Percentiles rank a stretch among this genome's conserved stretches.
Evolutionary conservation across 2,329 filamentous ascomycete species (phyloP).

Genomic region (Grosmannia clavigera): DNA sequence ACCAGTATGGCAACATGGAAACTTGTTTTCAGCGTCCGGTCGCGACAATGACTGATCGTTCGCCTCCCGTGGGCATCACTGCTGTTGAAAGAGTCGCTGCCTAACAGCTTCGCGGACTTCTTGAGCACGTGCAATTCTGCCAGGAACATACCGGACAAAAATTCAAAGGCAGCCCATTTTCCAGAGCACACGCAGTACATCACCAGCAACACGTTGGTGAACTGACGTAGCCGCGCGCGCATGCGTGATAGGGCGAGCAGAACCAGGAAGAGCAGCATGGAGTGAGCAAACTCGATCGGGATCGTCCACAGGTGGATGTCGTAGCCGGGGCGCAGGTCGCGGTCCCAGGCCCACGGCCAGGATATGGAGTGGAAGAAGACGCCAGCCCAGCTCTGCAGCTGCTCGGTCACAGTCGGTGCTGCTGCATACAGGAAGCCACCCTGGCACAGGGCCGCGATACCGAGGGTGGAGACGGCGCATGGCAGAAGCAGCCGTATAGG

Average conservation of each 20-base stretch:
- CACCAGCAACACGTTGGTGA: constrained; percentile 19
- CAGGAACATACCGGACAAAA: constrained; percentile 31
- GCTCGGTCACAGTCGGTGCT: constrained; percentile 15
- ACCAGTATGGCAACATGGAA: constrained; percentile 8
- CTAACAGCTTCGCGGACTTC: constrained; percentile 12
- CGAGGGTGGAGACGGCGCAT: constrained; percentile 28
- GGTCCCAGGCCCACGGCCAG: constrained; percentile 24
- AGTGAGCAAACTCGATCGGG: constrained; percentile 33
- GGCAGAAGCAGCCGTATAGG: constrained; percentile 34
- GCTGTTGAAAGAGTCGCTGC: background rate
- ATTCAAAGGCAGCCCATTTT: constrained; percentile 32
- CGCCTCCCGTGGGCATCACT: background rate
- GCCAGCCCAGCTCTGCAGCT: constrained; percentile 19
- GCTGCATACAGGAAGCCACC: constrained; percentile 16
- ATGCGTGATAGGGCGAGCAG: constrained; percentile 25
- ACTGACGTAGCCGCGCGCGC: constrained; percentile 20
- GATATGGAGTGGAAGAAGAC: constrained; percentile 21
- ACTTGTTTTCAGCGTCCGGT: background rate
- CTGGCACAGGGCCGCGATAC: constrained; percentile 23
- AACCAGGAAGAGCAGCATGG: constrained; percentile 29
- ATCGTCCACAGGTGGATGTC: constrained; percentile 37
- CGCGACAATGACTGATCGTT: background rate
- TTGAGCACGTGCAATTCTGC: constrained; percentile 30
- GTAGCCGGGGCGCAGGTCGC: constrained; percentile 23
- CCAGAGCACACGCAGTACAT: constrained; percentile 25